phyloP scores from a whole-genome alignment of 441 rosid species.

The Euphorbia celastroides region DNA sequence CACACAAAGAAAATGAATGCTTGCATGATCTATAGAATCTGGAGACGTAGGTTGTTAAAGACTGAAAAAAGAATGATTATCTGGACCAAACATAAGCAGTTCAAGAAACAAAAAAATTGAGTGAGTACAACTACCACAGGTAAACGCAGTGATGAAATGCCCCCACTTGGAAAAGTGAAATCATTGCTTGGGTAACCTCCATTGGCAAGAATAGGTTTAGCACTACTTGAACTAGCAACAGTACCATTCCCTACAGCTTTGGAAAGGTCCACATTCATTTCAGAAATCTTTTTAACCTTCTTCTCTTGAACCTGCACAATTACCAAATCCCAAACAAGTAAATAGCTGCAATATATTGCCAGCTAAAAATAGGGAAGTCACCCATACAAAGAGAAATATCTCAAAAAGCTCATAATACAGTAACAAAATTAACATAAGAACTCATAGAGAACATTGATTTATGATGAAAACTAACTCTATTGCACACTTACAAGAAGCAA shows the following conservation, averaged over 20 bases:
- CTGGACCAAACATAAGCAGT: slow-evolving; percentile 7
- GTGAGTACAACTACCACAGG: slow-evolving; percentile 83
- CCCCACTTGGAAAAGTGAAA: slow-evolving; percentile 57
- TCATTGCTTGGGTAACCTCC: slow-evolving; percentile 46
- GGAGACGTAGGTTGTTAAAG: background rate
- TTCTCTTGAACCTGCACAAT: slow-evolving; percentile 84
- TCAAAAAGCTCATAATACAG: background rate
- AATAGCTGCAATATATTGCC: slow-evolving; percentile 4
- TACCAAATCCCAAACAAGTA: slow-evolving; percentile 12
- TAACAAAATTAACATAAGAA: slow-evolving; percentile 1
- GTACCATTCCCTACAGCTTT: slow-evolving; percentile 61
- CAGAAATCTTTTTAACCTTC: slow-evolving; percentile 84
- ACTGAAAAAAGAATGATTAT: background rate
- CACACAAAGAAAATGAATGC: background rate
- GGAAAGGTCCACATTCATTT: slow-evolving; percentile 69
- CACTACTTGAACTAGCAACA: slow-evolving; percentile 43
- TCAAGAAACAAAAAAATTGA: slow-evolving; percentile 11
- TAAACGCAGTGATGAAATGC: slow-evolving; percentile 74
- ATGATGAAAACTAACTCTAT: too few relatives aligned
- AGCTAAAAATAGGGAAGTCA: background rate
- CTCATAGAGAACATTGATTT: background rate
- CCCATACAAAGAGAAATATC: slow-evolving; percentile 4
- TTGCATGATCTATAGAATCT: background rate
- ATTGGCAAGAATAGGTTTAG: slow-evolving; percentile 44
- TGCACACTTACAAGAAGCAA: too few relatives aligned